phyloP scores from a whole-genome alignment of 148 eudicot species.

The Amaranthus hypochondriacus region DNA sequence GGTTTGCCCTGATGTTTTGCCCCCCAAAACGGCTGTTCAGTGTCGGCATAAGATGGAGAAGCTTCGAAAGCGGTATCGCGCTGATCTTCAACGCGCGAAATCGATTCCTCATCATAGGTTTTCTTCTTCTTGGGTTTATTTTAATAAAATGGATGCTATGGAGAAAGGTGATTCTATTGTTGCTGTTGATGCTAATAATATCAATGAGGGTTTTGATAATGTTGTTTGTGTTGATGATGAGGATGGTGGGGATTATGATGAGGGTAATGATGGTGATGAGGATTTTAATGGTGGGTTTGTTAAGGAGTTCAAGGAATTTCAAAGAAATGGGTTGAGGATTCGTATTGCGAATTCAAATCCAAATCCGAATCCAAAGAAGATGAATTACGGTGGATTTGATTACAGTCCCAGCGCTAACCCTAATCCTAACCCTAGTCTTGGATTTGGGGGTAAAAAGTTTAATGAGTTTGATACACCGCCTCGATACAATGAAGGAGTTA shows the following conservation, averaged over 20 bases:
- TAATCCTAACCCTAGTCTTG: constrained; percentile 20
- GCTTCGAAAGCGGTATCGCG: constrained; percentile 74
- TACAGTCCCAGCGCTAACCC: constrained; percentile 21
- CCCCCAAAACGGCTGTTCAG: constrained; percentile 76
- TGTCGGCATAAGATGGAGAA: constrained; percentile 97
- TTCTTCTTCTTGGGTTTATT: constrained; percentile 66
- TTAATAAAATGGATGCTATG: constrained; percentile 61
- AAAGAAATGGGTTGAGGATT: constrained; percentile 30
- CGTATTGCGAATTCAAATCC: constrained; percentile 20
- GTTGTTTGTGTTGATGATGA: constrained; percentile 20
- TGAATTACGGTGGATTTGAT: constrained; percentile 19
- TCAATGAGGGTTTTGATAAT: constrained; percentile 15
- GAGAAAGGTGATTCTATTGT: constrained; percentile 44
- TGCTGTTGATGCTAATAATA: constrained; percentile 5
- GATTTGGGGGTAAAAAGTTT: constrained; percentile 3
- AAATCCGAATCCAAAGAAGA: constrained; percentile 4
- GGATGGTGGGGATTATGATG: constrained; percentile 22
- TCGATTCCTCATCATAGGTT: constrained; percentile 39
- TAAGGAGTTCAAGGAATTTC: background rate
- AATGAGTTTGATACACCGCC: constrained; percentile 7
- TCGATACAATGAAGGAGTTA: constrained; percentile 11
- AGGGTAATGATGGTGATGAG: constrained; percentile 14
- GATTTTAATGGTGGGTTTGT: background rate
- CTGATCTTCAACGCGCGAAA: constrained; percentile 57
- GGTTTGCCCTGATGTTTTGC: constrained; percentile 40